Percentiles rank a stretch among this genome's conserved stretches.
phyloP scores from a whole-genome alignment of 2,329 filamentous ascomycete genomes.

The Penicillium olsonii region DNA sequence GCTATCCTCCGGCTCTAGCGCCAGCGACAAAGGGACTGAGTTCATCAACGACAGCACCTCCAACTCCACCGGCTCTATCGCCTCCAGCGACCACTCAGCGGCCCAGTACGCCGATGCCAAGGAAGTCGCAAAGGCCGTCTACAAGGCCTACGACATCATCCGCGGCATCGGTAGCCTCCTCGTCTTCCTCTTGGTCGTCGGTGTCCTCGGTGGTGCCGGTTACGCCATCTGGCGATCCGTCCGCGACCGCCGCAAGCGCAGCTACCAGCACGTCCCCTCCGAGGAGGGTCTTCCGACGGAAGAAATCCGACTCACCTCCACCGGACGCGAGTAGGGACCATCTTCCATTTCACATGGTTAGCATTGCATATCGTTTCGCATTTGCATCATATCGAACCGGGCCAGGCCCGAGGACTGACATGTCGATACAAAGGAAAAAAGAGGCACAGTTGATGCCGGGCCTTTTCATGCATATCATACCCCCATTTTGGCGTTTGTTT shows the following conservation, averaged over 20 bases:
- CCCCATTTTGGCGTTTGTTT: slow-evolving; percentile 20
- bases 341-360: slow-evolving; percentile 10
- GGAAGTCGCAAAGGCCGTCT: slow-evolving; percentile 30
- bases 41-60: slow-evolving; percentile 3
- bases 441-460: slow-evolving; percentile 9
- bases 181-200: slow-evolving; percentile 29
- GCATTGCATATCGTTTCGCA: slow-evolving; percentile 12
- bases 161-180: slow-evolving; percentile 31
- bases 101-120: slow-evolving; percentile 24
- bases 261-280: slow-evolving; percentile 32
- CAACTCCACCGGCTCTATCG: neutral
- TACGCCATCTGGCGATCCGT: slow-evolving; percentile 23
- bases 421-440: neutral
- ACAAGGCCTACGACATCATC: slow-evolving; percentile 34
- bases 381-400: neutral
- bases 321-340: neutral
- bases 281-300: slow-evolving; percentile 30
- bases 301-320: slow-evolving; percentile 20
- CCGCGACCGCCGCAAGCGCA: slow-evolving; percentile 23
- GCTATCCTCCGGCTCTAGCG: neutral
- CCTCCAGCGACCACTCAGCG: neutral
- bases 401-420: neutral
- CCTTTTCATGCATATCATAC: slow-evolving; percentile 28
- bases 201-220: slow-evolving; percentile 26
- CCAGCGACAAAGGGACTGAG: slow-evolving; percentile 7